Percentiles rank a stretch among this genome's conserved stretches.
phyloP scores from a whole-genome alignment of 768 basidiomycete species.

The Leucocoprinus sp. region DNA sequence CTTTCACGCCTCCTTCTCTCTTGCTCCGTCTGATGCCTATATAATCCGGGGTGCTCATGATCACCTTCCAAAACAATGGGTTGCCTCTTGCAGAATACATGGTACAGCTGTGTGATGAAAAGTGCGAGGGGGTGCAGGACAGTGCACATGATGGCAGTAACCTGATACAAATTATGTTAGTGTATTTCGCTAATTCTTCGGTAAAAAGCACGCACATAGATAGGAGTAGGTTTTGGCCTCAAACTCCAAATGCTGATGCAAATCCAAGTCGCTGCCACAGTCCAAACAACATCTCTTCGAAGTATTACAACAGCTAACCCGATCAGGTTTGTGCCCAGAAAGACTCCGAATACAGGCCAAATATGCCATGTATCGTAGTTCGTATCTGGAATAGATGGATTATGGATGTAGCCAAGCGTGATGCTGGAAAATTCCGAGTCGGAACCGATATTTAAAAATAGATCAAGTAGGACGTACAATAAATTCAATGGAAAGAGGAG shows the following conservation, averaged over 20 bases:
- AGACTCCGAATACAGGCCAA: slow-evolving; percentile 67
- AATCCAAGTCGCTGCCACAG: slow-evolving; percentile 67
- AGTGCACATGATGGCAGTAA: slow-evolving; percentile 56
- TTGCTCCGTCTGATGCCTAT: slow-evolving; percentile 10
- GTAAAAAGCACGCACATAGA: slow-evolving; percentile 42
- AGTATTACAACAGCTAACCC: slow-evolving; percentile 47
- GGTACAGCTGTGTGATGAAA: slow-evolving; percentile 36
- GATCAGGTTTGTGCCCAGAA: slow-evolving; percentile 55
- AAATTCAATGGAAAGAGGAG: slow-evolving; percentile 53
- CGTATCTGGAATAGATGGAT: slow-evolving; percentile 35
- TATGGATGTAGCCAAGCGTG: slow-evolving; percentile 56
- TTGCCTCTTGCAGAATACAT: slow-evolving; percentile 19
- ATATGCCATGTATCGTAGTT: slow-evolving; percentile 51
- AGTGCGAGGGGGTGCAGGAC: slow-evolving; percentile 57
- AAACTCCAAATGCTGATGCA: slow-evolving; percentile 56
- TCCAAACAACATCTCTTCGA: slow-evolving; percentile 67
- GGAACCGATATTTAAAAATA: background rate
- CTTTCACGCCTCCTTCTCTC: slow-evolving; percentile 5
- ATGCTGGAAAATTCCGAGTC: slow-evolving; percentile 36
- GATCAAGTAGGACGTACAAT: slow-evolving; percentile 35
- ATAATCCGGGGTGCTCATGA: slow-evolving; percentile 19
- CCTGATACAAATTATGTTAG: slow-evolving; percentile 25
- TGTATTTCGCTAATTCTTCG: background rate
- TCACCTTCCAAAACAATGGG: slow-evolving; percentile 16
- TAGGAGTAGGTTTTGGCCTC: slow-evolving; percentile 52